Conservation (phyloP, 176 grass and related monocot genomes). For the Stipa capillata region DNA sequence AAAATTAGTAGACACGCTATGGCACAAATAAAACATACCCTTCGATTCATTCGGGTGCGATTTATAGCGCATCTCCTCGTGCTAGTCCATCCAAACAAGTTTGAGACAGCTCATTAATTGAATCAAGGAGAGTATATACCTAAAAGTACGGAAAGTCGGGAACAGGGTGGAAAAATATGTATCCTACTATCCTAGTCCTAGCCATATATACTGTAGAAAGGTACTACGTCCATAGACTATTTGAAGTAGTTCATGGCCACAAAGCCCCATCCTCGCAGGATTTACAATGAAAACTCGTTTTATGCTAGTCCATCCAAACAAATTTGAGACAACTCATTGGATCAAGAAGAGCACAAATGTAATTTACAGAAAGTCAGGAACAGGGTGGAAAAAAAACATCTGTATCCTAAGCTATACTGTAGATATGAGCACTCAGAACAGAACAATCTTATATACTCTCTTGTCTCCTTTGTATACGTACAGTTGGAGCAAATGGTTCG, state of each 20-base stretch:
- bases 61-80: neutral
- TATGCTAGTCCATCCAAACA: neutral
- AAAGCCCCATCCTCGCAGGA: neutral
- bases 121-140: conserved; percentile 13
- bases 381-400: conserved; percentile 1
- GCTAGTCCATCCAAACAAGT: neutral
- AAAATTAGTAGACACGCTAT: too few species aligned
- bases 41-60: neutral
- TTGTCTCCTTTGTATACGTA: neutral
- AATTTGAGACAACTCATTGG: neutral
- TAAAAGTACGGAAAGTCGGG: conserved; percentile 25
- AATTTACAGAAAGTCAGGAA: conserved; percentile 26
- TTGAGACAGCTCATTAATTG: neutral
- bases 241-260: conserved; percentile 7
- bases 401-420: neutral
- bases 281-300: neutral
- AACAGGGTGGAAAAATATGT: conserved; percentile 10
- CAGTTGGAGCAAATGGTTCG: neutral
- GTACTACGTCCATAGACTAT: neutral
- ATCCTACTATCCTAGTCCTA: too few species aligned
- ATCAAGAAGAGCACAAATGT: conserved; percentile 17
- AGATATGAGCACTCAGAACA: neutral
- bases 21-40: too few species aligned
- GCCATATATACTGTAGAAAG: neutral
- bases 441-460: neutral